Evolutionary conservation across 2,329 filamentous ascomycete species (phyloP).

Genomic region (Phyllosticta citribraziliensis): DNA sequence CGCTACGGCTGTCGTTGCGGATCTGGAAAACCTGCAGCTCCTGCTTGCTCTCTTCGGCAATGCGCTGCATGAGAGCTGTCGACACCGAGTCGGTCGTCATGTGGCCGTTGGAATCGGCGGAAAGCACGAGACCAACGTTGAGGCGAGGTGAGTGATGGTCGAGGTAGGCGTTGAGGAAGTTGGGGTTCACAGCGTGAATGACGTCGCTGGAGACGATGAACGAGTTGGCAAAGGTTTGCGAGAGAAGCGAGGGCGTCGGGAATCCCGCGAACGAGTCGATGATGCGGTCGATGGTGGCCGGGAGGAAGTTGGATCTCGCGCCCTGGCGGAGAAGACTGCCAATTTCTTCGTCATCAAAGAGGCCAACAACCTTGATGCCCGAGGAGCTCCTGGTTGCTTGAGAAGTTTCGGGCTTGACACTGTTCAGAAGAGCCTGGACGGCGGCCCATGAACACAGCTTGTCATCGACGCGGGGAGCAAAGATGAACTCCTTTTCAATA

Average conservation of each 20-base stretch:
- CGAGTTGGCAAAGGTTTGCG: conserved; percentile 79
- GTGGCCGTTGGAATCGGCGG: conserved; percentile 79
- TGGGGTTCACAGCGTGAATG: conserved; percentile 87
- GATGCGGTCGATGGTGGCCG: conserved; percentile 68
- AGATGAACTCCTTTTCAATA: conserved; percentile 87
- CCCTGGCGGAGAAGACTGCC: conserved; percentile 85
- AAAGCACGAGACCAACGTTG: conserved; percentile 76
- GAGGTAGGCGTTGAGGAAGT: conserved; percentile 78
- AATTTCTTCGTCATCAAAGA: conserved; percentile 97
- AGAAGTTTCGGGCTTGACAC: conserved; percentile 46
- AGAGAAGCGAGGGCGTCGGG: conserved; percentile 49
- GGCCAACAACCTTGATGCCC: conserved; percentile 81
- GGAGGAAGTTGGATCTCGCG: conserved; percentile 80
- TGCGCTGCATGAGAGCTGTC: conserved; percentile 65
- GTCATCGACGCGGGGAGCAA: conserved; percentile 90
- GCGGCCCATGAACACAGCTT: conserved; percentile 95
- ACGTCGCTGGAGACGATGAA: conserved; percentile 92
- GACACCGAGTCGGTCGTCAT: conserved; percentile 92
- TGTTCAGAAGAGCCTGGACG: conserved; percentile 69
- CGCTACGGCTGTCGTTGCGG: conserved; percentile 78
- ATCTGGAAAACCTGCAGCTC: conserved; percentile 88
- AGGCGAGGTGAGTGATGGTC: conserved; percentile 77
- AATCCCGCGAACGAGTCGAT: conserved; percentile 54
- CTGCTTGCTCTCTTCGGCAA: conserved; percentile 63
- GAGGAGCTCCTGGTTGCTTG: conserved; percentile 42